Conservation (phyloP, 306 rosid genomes). For the Quercus aquifolioides region DNA sequence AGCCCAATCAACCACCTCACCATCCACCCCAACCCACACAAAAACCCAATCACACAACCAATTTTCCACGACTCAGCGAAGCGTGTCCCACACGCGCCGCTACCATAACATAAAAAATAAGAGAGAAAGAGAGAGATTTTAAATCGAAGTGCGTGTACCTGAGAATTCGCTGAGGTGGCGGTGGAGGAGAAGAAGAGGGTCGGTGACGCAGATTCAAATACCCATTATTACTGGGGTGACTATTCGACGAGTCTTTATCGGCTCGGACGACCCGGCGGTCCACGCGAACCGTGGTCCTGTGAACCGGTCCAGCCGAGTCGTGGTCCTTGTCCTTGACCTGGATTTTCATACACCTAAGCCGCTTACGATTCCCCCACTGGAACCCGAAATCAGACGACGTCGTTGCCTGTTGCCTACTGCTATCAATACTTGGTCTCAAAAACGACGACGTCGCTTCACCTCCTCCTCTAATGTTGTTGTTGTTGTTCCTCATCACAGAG, state of each 20-base stretch:
- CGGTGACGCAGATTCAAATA: constrained; percentile 83
- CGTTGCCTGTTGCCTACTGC: constrained; percentile 32
- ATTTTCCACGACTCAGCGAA: neutral
- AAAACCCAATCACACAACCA: neutral
- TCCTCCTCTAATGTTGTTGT: constrained; percentile 20
- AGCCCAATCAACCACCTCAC: neutral
- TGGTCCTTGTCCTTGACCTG: constrained; percentile 55
- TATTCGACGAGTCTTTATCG: constrained; percentile 59
- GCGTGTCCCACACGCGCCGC: neutral
- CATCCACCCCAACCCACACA: neutral
- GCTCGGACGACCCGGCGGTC: constrained; percentile 72
- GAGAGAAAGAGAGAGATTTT: neutral
- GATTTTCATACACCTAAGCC: constrained; percentile 86
- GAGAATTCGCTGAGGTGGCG: constrained; percentile 65
- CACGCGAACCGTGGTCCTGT: constrained; percentile 68
- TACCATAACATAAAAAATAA: neutral
- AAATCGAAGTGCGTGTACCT: constrained; percentile 28
- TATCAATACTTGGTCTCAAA: constrained; percentile 46
- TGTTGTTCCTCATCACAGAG: constrained; percentile 26
- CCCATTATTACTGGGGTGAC: constrained; percentile 39
- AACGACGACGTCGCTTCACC: constrained; percentile 43
- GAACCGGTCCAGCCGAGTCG: constrained; percentile 57
- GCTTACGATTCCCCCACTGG: constrained; percentile 94
- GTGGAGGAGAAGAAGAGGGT: constrained; percentile 68
- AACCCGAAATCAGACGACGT: constrained; percentile 63